Conservation (phyloP, 257 asterid genomes). For the Solanum ahanhuiri region DNA sequence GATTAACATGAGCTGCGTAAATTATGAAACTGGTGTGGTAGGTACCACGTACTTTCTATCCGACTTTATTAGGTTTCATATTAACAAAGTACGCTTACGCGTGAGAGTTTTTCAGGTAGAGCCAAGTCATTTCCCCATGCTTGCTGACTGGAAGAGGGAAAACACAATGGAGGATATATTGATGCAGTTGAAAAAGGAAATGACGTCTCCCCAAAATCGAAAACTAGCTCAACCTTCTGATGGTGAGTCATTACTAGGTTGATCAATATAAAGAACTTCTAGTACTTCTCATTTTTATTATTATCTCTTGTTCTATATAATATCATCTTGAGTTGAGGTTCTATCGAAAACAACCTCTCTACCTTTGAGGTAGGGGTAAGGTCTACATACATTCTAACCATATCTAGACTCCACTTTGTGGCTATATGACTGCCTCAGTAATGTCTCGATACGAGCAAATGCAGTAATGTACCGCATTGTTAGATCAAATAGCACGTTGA, state of each 20-base stretch:
- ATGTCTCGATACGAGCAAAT: neutral
- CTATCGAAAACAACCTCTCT: neutral
- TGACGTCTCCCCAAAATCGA: slow-evolving; percentile 78
- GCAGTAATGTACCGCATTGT: neutral
- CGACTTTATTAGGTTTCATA: neutral
- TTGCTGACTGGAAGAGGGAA: slow-evolving; percentile 70
- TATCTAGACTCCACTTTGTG: neutral
- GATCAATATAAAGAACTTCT: neutral
- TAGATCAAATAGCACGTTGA: neutral
- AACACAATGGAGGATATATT: slow-evolving; percentile 81
- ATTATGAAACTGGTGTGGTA: slow-evolving; percentile 61
- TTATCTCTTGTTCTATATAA: neutral
- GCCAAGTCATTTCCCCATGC: slow-evolving; percentile 64
- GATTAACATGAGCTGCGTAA: slow-evolving; percentile 74
- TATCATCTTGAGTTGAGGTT: neutral
- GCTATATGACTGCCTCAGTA: neutral
- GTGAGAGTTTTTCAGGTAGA: slow-evolving; percentile 43
- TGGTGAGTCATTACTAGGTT: slow-evolving; percentile 22
- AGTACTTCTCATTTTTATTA: neutral
- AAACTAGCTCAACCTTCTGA: slow-evolving; percentile 70
- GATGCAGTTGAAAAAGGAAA: slow-evolving; percentile 61
- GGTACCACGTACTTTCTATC: slow-evolving; percentile 6
- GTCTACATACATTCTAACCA: neutral
- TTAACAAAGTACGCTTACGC: neutral
- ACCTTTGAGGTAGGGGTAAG: neutral